Percentiles rank a stretch among this genome's conserved stretches.
These are phyloP conservation scores for Grigorovia humatica DNA, from an alignment of 805 yeast species.

Conservation along the genomic window DNA sequence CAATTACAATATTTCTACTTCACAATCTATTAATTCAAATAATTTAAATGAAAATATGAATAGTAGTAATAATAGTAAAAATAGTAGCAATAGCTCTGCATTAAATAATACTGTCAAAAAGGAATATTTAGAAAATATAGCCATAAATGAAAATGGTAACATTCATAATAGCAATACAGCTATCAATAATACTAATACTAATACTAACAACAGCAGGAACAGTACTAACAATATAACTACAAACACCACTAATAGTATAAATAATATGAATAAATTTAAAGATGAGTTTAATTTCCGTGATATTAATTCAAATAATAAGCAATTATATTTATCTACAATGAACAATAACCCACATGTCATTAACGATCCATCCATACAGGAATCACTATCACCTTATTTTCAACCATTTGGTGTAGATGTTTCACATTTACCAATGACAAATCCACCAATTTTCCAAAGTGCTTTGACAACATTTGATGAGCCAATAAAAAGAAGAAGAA, in stretches of 20 bases:
- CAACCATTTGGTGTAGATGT: constrained; percentile 37
- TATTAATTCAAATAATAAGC: constrained; percentile 6
- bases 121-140: not conserved
- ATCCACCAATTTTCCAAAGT: constrained; percentile 37
- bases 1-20: not conserved
- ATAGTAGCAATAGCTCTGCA: not conserved
- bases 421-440: constrained; percentile 35
- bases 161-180: not conserved
- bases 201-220: not conserved
- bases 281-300: constrained; percentile 1
- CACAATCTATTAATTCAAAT: not conserved
- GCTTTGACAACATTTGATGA: constrained; percentile 29
- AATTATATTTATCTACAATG: constrained; percentile 9
- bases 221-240: not conserved
- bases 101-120: not conserved
- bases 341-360: constrained; percentile 20
- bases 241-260: not conserved
- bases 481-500: constrained; percentile 39
- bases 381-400: constrained; percentile 33
- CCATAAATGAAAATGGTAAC: not conserved
- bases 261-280: not conserved
- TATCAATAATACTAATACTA: not conserved
- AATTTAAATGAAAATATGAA: too few relatives aligned
- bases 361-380: constrained; percentile 27
- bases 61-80: not conserved